These are phyloP conservation scores for Epichloe festucae DNA, from an alignment of 2,329 filamentous ascomycete genomes.

Conservation along the genomic window DNA sequence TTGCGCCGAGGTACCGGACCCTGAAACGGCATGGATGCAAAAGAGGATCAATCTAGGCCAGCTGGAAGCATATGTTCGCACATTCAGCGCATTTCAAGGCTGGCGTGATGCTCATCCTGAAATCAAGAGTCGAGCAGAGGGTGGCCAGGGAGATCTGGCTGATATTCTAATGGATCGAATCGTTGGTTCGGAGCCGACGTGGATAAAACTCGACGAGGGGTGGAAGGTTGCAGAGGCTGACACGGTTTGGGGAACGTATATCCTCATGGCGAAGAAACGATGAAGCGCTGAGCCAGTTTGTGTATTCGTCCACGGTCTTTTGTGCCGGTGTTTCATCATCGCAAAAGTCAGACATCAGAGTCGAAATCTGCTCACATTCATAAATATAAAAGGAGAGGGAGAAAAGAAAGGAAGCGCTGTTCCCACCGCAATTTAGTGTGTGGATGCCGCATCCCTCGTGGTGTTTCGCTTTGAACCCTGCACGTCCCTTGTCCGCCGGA, in stretches of 20 bases:
- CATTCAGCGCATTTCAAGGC: constrained; percentile 44
- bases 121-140: constrained; percentile 33
- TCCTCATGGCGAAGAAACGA: constrained; percentile 40
- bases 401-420: neutral
- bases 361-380: too few relatives aligned
- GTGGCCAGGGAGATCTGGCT: constrained; percentile 47
- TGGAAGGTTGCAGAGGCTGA: constrained; percentile 44
- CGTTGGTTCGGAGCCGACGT: constrained; percentile 36
- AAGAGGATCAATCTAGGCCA: constrained; percentile 41
- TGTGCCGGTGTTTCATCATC: too few relatives aligned
- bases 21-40: constrained; percentile 33
- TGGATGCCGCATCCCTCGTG: constrained; percentile 6
- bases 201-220: constrained; percentile 31
- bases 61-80: constrained; percentile 47
- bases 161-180: constrained; percentile 50
- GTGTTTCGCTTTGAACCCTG: constrained; percentile 3
- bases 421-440: neutral
- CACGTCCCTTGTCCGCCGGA: neutral
- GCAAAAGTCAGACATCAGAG: too few relatives aligned
- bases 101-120: constrained; percentile 46
- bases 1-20: constrained; percentile 19
- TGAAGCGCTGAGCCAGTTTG: neutral
- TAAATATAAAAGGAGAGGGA: neutral
- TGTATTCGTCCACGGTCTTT: too few relatives aligned
- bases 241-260: constrained; percentile 47